Conservation (phyloP, 2,329 filamentous ascomycete genomes). For the Fusarium algeriense region DNA sequence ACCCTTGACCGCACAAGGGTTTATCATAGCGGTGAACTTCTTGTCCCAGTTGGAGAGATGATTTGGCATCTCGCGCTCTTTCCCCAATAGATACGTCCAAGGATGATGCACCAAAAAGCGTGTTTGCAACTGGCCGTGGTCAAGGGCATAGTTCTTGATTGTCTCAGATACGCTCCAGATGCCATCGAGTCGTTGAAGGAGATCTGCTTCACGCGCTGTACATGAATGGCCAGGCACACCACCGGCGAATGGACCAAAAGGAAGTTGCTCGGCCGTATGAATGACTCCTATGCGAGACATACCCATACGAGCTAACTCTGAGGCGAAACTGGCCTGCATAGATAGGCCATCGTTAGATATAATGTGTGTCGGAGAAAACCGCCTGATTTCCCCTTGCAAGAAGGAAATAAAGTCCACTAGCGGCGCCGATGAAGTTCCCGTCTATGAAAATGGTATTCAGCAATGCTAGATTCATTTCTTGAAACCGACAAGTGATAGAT, state of each 20-base stretch:
- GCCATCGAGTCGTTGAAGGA: not conserved
- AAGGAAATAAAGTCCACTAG: not conserved
- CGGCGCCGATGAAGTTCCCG: not conserved
- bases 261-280: constrained; percentile 4
- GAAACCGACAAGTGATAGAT: fast-evolving
- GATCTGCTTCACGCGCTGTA: not conserved
- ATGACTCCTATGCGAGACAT: constrained; percentile 3
- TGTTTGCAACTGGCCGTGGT: not conserved
- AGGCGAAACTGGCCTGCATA: not conserved
- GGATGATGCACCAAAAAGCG: not conserved
- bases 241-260: not conserved
- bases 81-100: not conserved
- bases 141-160: not conserved
- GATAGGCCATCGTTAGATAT: constrained; percentile 3
- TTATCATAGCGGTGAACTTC: not conserved
- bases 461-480: fast-evolving
- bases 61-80: not conserved
- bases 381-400: not conserved
- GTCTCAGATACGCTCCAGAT: not conserved
- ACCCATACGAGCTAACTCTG: not conserved
- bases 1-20: not conserved
- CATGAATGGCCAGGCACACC: not conserved
- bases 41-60: not conserved
- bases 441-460: not conserved
- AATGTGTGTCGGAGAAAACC: not conserved